Evolutionary conservation across 176 grass and related monocot genomes (phyloP).

Genomic region (Hyparrhenia diplandra): DNA sequence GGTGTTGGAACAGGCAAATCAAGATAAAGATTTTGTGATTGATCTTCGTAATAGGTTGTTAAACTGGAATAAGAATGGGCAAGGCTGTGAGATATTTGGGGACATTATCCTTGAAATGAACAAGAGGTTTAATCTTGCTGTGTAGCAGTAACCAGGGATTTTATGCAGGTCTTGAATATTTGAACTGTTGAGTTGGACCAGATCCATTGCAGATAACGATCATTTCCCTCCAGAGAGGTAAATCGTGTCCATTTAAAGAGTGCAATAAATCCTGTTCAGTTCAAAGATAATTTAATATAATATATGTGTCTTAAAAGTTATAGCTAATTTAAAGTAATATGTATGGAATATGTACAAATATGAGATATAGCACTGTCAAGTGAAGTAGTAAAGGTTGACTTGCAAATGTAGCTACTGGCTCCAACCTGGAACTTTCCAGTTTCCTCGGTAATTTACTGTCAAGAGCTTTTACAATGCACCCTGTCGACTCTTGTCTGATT

Average conservation of each 20-base stretch:
- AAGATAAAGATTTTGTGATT: constrained; percentile 30
- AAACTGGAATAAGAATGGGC: constrained; percentile 47
- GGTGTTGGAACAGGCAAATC: constrained; percentile 9
- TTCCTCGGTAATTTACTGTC: neutral
- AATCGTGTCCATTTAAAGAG: constrained; percentile 15
- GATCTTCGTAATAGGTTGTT: constrained; percentile 68
- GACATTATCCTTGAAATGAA: constrained; percentile 44
- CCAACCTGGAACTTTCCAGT: neutral
- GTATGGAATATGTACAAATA: neutral
- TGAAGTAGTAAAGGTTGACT: neutral
- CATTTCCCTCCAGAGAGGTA: constrained; percentile 1
- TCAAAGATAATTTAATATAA: constrained; percentile 29
- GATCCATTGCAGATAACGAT: neutral
- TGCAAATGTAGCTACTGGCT: neutral
- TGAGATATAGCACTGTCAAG: neutral
- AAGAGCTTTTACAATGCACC: neutral
- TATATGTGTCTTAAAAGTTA: constrained; percentile 20
- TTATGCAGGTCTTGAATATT: neutral
- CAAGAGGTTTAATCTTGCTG: neutral
- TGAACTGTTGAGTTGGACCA: neutral
- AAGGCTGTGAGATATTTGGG: constrained; percentile 53
- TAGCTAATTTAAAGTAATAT: constrained; percentile 31
- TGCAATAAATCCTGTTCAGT: neutral
- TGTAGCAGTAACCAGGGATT: neutral
- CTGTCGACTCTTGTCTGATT: neutral